These are phyloP conservation scores for Penicillium lividum DNA, from an alignment of 495 filamentous ascomycete genomes.

Conservation along the genomic window DNA sequence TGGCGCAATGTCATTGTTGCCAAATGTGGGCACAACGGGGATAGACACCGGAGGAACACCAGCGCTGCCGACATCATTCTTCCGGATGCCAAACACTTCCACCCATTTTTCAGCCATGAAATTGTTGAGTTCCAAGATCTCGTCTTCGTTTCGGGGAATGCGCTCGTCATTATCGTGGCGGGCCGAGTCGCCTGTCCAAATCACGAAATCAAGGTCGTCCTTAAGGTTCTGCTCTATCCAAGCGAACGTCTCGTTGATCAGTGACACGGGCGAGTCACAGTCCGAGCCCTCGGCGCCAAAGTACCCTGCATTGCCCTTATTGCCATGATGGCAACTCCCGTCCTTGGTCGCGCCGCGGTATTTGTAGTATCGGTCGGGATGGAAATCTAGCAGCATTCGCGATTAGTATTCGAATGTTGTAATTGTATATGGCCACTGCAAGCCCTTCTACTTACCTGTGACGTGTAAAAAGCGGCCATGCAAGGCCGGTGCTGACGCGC, in stretches of 20 bases:
- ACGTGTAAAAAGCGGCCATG: constrained; percentile 88
- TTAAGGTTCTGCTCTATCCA: constrained; percentile 88
- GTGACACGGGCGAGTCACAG: constrained; percentile 78
- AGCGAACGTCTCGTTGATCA: constrained; percentile 86
- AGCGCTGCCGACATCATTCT: constrained; percentile 43
- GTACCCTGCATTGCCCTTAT: constrained; percentile 68
- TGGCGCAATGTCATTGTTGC: constrained; percentile 96
- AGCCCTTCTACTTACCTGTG: constrained; percentile 64
- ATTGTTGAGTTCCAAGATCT: constrained; percentile 75
- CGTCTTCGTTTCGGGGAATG: constrained; percentile 68
- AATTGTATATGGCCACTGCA: neutral
- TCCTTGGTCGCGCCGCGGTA: constrained; percentile 67
- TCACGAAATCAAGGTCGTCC: constrained; percentile 86
- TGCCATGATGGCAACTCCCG: constrained; percentile 72
- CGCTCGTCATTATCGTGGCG: constrained; percentile 91
- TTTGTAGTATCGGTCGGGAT: constrained; percentile 86
- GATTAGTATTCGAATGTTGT: constrained; percentile 4
- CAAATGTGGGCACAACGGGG: constrained; percentile 85
- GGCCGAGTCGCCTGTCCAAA: constrained; percentile 97
- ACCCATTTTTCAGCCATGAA: constrained; percentile 74
- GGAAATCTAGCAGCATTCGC: constrained; percentile 64
- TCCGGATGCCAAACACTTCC: constrained; percentile 63
- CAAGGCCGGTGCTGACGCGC: constrained; percentile 17
- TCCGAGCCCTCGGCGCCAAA: constrained; percentile 83
- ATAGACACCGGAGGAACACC: constrained; percentile 58